These are phyloP conservation scores for Leishmania guyanensis DNA, from an alignment of 208 protist genomes.

Conservation along the genomic window DNA sequence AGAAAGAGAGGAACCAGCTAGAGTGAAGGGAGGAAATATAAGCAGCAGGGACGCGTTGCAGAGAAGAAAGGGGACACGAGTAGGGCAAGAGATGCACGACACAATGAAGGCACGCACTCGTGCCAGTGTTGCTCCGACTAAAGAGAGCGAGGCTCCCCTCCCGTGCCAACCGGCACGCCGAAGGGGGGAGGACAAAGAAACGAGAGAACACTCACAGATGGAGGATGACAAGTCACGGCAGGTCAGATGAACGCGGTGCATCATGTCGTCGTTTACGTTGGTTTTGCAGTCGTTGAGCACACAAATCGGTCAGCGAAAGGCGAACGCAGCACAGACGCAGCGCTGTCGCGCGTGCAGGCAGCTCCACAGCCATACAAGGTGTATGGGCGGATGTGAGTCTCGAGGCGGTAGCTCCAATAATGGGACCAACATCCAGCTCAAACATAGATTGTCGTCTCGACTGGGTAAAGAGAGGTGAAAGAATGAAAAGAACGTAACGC, in stretches of 20 bases:
- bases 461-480: too few species aligned
- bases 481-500: too few species aligned
- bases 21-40: not conserved
- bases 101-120: not conserved
- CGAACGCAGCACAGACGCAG: not conserved
- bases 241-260: not conserved
- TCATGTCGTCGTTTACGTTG: not conserved
- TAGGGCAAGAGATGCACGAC: not conserved
- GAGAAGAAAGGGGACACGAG: not conserved
- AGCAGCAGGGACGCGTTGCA: not conserved
- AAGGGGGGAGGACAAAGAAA: not conserved
- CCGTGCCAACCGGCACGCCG: not conserved
- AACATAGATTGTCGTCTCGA: not conserved
- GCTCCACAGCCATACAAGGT: not conserved
- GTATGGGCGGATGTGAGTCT: not conserved
- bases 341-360: conserved; percentile 1
- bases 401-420: not conserved
- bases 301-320: not conserved
- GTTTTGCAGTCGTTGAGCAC: not conserved
- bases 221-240: not conserved
- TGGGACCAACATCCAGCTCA: too few species aligned
- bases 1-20: too few species aligned
- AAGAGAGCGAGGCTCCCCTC: not conserved
- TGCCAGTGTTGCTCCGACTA: not conserved
- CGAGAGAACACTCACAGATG: not conserved